Evolutionary conservation across 108 stramenopile genomes (phyloP).

Genomic region (Nitzschia putrida): DNA sequence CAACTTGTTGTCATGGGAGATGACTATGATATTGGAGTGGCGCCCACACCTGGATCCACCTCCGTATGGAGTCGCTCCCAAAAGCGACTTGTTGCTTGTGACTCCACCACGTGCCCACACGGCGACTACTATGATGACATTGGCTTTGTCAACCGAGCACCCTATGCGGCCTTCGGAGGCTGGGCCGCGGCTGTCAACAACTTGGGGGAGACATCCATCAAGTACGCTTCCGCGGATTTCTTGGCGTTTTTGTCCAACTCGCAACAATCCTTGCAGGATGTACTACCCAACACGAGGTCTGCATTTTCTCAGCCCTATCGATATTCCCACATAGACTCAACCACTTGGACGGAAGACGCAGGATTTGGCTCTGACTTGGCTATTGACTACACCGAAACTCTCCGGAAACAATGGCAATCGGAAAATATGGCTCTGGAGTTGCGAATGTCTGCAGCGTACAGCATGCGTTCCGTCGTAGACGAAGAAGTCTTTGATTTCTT

Average conservation of each 20-base stretch:
- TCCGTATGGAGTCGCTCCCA: slow-evolving; percentile 18
- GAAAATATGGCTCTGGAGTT: slow-evolving; percentile 46
- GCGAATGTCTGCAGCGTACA: slow-evolving; percentile 31
- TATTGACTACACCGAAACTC: slow-evolving; percentile 36
- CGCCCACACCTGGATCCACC: slow-evolving; percentile 21
- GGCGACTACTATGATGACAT: slow-evolving; percentile 42
- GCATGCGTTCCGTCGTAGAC: slow-evolving; percentile 32
- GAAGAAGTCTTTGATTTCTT: slow-evolving; percentile 34
- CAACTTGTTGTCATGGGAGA: not conserved
- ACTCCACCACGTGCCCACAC: slow-evolving; percentile 34
- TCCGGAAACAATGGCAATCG: slow-evolving; percentile 28
- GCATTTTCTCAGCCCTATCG: slow-evolving; percentile 27
- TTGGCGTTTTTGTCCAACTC: slow-evolving; percentile 36
- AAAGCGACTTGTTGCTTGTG: slow-evolving; percentile 39
- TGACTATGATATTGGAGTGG: slow-evolving; percentile 26
- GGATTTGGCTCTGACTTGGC: slow-evolving; percentile 23
- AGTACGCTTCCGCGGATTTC: slow-evolving; percentile 46
- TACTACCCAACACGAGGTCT: slow-evolving; percentile 40
- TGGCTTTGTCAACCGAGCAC: slow-evolving; percentile 46
- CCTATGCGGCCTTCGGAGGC: slow-evolving; percentile 54
- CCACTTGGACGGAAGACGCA: slow-evolving; percentile 25
- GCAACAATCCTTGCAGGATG: slow-evolving; percentile 29
- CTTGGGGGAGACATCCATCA: slow-evolving; percentile 7
- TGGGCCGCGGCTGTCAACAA: slow-evolving; percentile 45
- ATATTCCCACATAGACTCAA: slow-evolving; percentile 24